Conservation (phyloP, 2,329 filamentous ascomycete genomes). For the Botrytis fabae region DNA sequence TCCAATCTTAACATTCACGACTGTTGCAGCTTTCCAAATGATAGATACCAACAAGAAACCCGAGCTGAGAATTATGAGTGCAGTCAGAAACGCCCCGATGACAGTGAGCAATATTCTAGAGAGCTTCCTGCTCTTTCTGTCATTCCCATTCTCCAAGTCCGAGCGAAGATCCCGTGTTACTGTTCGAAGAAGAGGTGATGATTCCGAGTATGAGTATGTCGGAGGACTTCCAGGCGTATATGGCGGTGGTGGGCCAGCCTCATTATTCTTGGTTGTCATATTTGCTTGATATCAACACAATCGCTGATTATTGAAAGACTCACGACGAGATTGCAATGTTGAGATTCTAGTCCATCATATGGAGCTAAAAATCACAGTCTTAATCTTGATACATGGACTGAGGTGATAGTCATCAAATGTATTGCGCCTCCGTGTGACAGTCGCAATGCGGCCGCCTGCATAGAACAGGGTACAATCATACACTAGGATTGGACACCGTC, state of each 20-base stretch:
- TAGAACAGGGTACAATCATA: background rate
- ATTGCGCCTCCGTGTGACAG: background rate
- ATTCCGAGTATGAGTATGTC: background rate
- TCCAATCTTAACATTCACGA: conserved; percentile 1
- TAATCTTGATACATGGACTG: background rate
- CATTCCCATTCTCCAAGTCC: accelerated
- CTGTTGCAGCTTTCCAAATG: background rate
- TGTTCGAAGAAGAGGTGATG: background rate
- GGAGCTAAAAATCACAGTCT: background rate
- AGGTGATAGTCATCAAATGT: background rate
- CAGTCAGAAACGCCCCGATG: background rate
- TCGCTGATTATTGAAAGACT: background rate
- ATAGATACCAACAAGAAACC: background rate
- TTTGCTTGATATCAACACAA: background rate
- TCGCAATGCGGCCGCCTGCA: conserved; percentile 5
- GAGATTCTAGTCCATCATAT: background rate
- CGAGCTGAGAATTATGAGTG: background rate
- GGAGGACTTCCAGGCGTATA: background rate
- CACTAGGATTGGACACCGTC: conserved; percentile 2
- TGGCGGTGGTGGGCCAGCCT: background rate
- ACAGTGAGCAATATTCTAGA: background rate
- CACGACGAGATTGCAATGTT: background rate
- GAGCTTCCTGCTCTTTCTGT: background rate
- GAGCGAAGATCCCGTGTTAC: too few species aligned
- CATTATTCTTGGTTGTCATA: background rate